Evolutionary conservation across 257 asterid species (phyloP).

Genomic region (Penstemon newberryi): DNA sequence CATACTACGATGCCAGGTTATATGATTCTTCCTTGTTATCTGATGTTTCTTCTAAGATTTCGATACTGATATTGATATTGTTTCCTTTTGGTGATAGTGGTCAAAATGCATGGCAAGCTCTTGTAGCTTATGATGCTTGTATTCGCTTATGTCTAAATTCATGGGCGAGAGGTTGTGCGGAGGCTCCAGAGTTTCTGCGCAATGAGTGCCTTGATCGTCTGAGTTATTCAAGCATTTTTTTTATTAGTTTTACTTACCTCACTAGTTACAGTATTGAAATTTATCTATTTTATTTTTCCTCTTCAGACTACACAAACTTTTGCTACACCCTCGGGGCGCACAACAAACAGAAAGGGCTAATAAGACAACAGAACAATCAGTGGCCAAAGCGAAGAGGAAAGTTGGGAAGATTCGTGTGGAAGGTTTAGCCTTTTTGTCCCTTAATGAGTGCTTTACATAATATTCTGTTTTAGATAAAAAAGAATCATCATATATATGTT

Average conservation of each 20-base stretch:
- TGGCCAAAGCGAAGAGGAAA: constrained; percentile 54
- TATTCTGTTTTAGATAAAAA: neutral
- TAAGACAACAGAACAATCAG: constrained; percentile 56
- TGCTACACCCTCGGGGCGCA: constrained; percentile 77
- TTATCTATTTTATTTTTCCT: constrained; percentile 19
- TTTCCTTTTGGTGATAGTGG: constrained; percentile 45
- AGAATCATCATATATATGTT: neutral
- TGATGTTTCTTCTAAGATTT: neutral
- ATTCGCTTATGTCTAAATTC: constrained; percentile 84
- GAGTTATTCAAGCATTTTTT: constrained; percentile 13
- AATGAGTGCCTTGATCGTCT: constrained; percentile 61
- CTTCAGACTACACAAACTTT: constrained; percentile 73
- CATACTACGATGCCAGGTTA: constrained; percentile 79
- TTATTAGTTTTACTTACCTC: neutral
- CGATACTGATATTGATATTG: neutral
- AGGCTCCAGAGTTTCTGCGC: constrained; percentile 89
- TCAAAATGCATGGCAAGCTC: constrained; percentile 87
- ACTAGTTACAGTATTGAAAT: neutral
- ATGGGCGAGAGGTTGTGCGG: constrained; percentile 91
- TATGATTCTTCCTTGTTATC: neutral
- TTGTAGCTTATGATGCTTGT: constrained; percentile 95
- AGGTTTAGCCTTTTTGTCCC: constrained; percentile 46
- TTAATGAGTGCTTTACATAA: neutral
- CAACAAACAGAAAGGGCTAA: constrained; percentile 51
- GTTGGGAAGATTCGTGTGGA: constrained; percentile 91